Evolutionary conservation across 768 basidiomycete genomes (phyloP).

Genomic region (Mycena sanguinolenta): DNA sequence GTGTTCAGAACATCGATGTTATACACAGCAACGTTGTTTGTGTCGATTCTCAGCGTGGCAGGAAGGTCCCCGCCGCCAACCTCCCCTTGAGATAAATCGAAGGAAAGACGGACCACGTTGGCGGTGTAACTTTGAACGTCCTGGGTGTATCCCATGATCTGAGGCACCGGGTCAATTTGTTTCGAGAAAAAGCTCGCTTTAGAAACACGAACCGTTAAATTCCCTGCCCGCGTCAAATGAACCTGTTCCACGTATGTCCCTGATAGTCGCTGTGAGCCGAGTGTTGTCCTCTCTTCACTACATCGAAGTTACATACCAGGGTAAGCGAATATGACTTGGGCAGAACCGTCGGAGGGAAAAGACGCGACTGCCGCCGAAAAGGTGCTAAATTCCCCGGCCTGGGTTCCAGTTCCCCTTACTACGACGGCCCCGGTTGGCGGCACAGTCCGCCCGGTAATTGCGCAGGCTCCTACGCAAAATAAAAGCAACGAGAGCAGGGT

Average conservation of each 20-base stretch:
- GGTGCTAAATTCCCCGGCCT: slow-evolving; percentile 15
- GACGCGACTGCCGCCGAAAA: slow-evolving; percentile 15
- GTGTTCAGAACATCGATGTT: slow-evolving; percentile 49
- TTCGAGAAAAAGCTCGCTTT: no score
- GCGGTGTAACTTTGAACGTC: not conserved
- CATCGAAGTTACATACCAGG: slow-evolving; percentile 4
- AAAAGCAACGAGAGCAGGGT: not conserved
- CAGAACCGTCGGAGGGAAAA: slow-evolving; percentile 13
- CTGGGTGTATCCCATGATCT: slow-evolving; percentile 25
- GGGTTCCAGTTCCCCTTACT: slow-evolving; percentile 9
- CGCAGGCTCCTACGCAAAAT: not conserved
- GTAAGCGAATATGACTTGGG: slow-evolving; percentile 16
- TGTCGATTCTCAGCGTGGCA: slow-evolving; percentile 47
- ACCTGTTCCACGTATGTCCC: slow-evolving; percentile 31
- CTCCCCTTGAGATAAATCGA: slow-evolving; percentile 10
- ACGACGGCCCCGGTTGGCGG: slow-evolving; percentile 16
- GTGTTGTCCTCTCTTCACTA: not conserved
- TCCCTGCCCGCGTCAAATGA: slow-evolving; percentile 17
- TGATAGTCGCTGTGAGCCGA: not conserved
- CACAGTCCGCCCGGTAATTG: not conserved
- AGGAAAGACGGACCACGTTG: slow-evolving; percentile 10
- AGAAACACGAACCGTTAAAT: slow-evolving; percentile 11
- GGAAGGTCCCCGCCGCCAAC: slow-evolving; percentile 24
- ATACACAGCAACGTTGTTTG: slow-evolving; percentile 43
- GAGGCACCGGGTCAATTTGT: not conserved